Base-by-base conservation (phyloP, 2,329 filamentous ascomycete species). In the Colletotrichum scovillei region DNA sequence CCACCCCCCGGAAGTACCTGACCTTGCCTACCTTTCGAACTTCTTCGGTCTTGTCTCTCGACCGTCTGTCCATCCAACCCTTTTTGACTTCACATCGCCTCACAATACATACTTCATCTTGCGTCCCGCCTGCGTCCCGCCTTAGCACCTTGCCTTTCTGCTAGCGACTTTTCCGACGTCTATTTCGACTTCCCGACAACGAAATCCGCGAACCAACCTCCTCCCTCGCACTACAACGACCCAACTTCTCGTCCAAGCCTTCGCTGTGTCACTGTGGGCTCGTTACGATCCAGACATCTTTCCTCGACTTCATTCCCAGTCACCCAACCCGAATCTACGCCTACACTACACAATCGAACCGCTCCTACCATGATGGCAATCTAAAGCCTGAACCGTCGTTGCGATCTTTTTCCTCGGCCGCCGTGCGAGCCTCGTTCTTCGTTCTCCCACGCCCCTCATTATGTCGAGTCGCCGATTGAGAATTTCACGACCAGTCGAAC, bases 381-480 rank as follows among this genome's bases (percentile, higher is more conserved):
- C 68, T 75, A 42, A 69, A 60, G 14, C 32, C 46, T 53, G 32
- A 49, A 24, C 16, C 56, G 67, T 52, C 64, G 64, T 57, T 42
- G 70, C 64, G 26, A 46, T 67, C 72, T 28, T 58, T 57, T 63
- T 65, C 38, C 63, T 35, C 57, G 74, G 67, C 74, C 67, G 68
- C 65, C 74, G 64, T 64, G 72, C 74, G 74, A 74, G 71, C 74
- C 74, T 58, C 72, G 58, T 60, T 59, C 57, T 35, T 63, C 71
- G 66, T 59, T 22, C 56, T 55, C 55, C 19, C 68, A 63, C 67
- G 38, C 55, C 32, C 70, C 71, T 72, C 72, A 75, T 65, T 68
- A 75, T 75, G 74, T 75, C 74, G 74, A 75, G 32, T 74, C 72
- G 72, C 69, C 69, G 68, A 63, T 59, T 57, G 60, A 65, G 66